Base-by-base conservation (phyloP, 2,329 filamentous ascomycete species). In the Lasiodiplodia gonubiensis region DNA sequence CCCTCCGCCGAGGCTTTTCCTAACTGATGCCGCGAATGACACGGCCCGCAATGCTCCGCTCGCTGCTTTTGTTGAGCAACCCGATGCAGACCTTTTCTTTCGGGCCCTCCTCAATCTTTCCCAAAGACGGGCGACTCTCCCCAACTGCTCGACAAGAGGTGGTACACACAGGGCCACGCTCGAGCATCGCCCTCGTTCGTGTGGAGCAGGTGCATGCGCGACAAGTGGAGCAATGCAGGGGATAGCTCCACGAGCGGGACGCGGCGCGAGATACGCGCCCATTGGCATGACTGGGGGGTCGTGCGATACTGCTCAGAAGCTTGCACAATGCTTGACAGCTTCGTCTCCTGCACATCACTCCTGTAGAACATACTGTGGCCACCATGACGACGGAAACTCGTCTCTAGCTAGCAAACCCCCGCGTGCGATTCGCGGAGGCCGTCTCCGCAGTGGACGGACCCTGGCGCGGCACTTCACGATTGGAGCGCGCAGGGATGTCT, bases 211-310 rank as follows among this genome's bases (percentile, higher is more conserved):
- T 51, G 59, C 59, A 63, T 37, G 59, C 42, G 27, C 59, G 42
- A 63, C 59, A 51, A 46, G 59, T 63, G 59, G 59, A 63, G 59
- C 59, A 35, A 63, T 39, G 59, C 59, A 63, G 59, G 59, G 59
- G 59, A 33, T 11, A 63, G 57, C 57, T 61, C 57, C 57, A 61
- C 39, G 57, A 37, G 59, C 46, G 42, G 46, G 30, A 51, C 27
- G 57, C 57, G 23, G 57, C 39, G 23, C 27, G 57, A 48, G 57
- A 61, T 61, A 61, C 27, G 57, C 55, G 55, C 54, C 35, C 21
- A 27, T 18, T 54, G 27, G 39, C 42, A 21, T 46, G 42, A 46
- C 18, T n/a, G 57, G 46, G 48, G 48, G 39, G n/a, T 33, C 30
- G 30, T 48, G n/a, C 11, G n/a, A 51, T 25, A 51, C 35, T 63